Evolutionary conservation across 2,329 filamentous ascomycete species (phyloP), one percentile per base, ranked within the genome.

Genomic region (Raffaelea ambrosiae): DNA sequence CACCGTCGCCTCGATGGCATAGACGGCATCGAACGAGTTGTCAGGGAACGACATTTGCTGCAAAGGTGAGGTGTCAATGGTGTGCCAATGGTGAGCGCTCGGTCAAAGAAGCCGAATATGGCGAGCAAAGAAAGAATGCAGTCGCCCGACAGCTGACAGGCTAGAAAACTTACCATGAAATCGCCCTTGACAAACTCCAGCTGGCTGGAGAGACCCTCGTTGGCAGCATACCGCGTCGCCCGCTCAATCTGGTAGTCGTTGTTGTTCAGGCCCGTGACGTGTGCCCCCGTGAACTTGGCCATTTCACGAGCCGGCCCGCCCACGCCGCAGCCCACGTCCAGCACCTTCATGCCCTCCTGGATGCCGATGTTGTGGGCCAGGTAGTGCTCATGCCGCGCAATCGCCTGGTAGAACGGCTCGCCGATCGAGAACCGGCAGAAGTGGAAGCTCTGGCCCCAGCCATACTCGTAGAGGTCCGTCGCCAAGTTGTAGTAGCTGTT

Each of bases 181-280:
- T 97, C 91, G 46, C 90, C 91, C 78, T 97, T 96, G 62, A 88
- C 84, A 60, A 88, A 97, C 54, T 76, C 77, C 56, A 95, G 72
- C 71, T 95, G 88, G 61, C 87, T 67, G 1, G 83, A 76, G 46
- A 97, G 73, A 45, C 84, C 83, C 69, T 95, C 88, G 68, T 88
- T 88, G 53, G 77, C 69, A 3, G 90, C 88, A 63, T 96, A 95
- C 47, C 77, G 74, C 14, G 82, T 89, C n/a, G 90, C 91, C 55
- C 93, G 87, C 64, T 96, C 81, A 56, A 97, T 95, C 72, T 97
- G 93, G 74, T 98, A 98, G 71, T 96, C 88, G 69, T 97, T 97
- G 81, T 96, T 97, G 81, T 97, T 98, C 65, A 97, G 71, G 40
- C 93, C 93, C 21, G 88, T 84, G 54, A 97, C 79, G 59, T 96